Evolutionary conservation across 305 asterid species (phyloP), one percentile per base, ranked within the genome.

Genomic region (Fraxinus greggii): DNA sequence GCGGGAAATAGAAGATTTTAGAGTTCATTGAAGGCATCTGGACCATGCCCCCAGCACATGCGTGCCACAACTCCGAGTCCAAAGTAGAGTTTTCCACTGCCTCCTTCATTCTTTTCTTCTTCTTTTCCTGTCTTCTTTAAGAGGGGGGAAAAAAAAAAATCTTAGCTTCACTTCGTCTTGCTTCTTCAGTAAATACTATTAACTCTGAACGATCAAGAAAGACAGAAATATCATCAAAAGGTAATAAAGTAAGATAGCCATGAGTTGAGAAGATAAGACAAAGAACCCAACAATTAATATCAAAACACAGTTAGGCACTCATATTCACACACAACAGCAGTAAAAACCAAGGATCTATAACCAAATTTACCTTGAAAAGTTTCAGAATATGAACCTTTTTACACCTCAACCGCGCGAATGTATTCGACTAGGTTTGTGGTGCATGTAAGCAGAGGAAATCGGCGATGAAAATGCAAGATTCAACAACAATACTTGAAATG

Each of bases 11-110:
- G 87, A 88, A 93, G 15, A 95, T 93, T 63, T 83, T 89, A 1
- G 97, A 91, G 86, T 93, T 89, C 86, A 90, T 89, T 54, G 78
- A 76, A 81, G 98, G 98, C 88, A 92, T 88, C 75, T 90, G 95
- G 48, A 91, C 95, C 98, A 92, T 89, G 31, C 93, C 96, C 32
- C 98, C 98, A 0, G 98, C 98, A 77, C 97, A 93, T 6, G 97
- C 98, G 72, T 95, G 97, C 98, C 98, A 95, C 63, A 93, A 79
- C 88, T 92, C 94, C 4, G 95, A 86, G 77, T 91, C 94, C 90
- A 93, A 80, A 80, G 78, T 82, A 83, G 2, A 40, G 48, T 85
- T 91, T 84, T 88, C 96, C 51, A 80, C 82, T 80, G 90, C 96
- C 87, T 85, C 84, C 92, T 81, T 87, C 51, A 73, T 45, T 36